Evolutionary conservation across 768 basidiomycete genomes (phyloP).

Genomic region (Termitomyces bulborhizus): DNA sequence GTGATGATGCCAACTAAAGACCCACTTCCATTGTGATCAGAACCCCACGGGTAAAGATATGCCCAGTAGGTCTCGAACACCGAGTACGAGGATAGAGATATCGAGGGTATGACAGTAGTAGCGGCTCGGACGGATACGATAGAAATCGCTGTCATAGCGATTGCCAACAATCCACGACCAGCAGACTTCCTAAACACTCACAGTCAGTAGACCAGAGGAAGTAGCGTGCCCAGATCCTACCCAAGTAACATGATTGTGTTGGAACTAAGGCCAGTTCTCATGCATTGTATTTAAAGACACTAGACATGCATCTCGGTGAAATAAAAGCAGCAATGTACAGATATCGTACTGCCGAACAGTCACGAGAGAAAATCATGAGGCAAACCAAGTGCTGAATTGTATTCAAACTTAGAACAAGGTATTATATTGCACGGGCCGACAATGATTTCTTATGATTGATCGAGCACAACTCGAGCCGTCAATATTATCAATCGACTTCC

Average conservation of each 20-base stretch:
- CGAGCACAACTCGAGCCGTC: too few species aligned
- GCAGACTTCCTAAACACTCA: conserved; percentile 1
- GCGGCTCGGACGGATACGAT: conserved; percentile 18
- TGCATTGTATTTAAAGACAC: conserved; percentile 3
- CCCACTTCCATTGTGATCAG: conserved; percentile 38
- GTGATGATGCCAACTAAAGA: background rate
- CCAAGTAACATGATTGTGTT: conserved; percentile 1
- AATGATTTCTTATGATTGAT: too few species aligned
- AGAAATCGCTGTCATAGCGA: conserved; percentile 8
- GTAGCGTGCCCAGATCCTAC: conserved; percentile 1
- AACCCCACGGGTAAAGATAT: conserved; percentile 42
- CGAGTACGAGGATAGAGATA: conserved; percentile 32
- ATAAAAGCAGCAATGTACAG: background rate
- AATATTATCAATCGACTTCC: too few species aligned
- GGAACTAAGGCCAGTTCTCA: background rate
- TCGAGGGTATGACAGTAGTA: conserved; percentile 33
- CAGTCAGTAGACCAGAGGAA: background rate
- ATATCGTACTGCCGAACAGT: conserved; percentile 1
- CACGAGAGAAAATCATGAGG: conserved; percentile 11
- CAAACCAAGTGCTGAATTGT: background rate
- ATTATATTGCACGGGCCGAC: conserved; percentile 1
- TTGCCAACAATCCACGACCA: conserved; percentile 2
- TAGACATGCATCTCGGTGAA: background rate
- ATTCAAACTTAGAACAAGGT: background rate
- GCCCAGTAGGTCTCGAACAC: conserved; percentile 33